These are phyloP conservation scores for Ramularia endophylla DNA, from an alignment of 2,329 filamentous ascomycete species.

Conservation along the genomic window DNA sequence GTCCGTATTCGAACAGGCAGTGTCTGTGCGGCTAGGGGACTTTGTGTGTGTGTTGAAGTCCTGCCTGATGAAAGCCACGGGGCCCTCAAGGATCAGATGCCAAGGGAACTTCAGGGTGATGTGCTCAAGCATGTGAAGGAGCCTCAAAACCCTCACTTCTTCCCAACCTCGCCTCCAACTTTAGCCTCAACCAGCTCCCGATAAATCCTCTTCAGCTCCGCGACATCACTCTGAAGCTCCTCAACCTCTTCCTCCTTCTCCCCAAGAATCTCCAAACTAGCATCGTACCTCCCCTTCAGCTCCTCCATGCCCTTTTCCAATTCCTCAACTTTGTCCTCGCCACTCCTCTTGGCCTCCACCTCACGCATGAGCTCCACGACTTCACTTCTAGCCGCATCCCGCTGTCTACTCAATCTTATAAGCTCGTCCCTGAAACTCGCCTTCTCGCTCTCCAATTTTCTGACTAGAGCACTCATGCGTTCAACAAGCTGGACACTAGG, in stretches of 20 bases:
- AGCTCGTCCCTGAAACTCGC: conserved; percentile 84
- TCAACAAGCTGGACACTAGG: conserved; percentile 94
- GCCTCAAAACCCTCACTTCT: too few relatives aligned
- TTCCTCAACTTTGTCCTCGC: conserved; percentile 54
- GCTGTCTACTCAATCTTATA: conserved; percentile 68
- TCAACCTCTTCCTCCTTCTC: conserved; percentile 96
- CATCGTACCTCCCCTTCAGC: conserved; percentile 75
- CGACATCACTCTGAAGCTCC: conserved; percentile 80
- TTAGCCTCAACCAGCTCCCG: conserved; percentile 71
- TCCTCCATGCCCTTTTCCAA: conserved; percentile 63
- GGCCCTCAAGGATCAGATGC: too few relatives aligned
- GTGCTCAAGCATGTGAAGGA: too few relatives aligned
- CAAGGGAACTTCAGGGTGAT: too few relatives aligned
- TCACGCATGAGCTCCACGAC: conserved; percentile 90
- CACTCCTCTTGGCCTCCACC: conserved; percentile 61
- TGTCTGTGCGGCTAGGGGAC: too few relatives aligned
- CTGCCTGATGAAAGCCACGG: too few relatives aligned
- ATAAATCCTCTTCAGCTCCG: conserved; percentile 95
- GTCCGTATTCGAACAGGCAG: too few relatives aligned
- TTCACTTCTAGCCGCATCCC: conserved; percentile 86
- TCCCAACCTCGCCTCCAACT: conserved; percentile 12
- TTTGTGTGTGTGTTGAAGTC: too few relatives aligned
- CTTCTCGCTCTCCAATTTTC: conserved; percentile 86
- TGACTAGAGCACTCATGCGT: conserved; percentile 88
- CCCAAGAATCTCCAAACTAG: conserved; percentile 86